A percentile compares a stretch with the other conserved stretches of the same genome.
Evolutionary conservation across 192 early-diverging fungal species (phyloP).

Genomic region (Backusella westeae): DNA sequence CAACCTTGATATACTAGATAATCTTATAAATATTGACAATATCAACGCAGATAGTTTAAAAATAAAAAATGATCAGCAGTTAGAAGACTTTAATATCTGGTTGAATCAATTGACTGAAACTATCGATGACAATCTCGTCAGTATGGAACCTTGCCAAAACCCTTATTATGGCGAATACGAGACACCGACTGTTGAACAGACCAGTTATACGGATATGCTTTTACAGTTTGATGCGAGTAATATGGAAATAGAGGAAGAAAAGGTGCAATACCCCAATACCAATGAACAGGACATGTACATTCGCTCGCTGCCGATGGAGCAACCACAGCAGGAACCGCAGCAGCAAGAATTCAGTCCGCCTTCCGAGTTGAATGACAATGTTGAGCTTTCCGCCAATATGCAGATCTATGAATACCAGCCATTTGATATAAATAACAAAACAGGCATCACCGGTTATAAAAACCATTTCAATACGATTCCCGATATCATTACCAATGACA

Average conservation of each 20-base stretch:
- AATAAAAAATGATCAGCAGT: conserved; percentile 12
- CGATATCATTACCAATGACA: not conserved
- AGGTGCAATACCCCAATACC: not conserved
- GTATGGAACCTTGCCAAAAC: not conserved
- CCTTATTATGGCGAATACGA: not conserved
- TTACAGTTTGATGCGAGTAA: conserved; percentile 7
- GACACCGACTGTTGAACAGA: not conserved
- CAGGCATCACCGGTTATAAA: not conserved
- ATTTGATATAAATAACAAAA: not conserved
- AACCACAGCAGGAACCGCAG: too few relatives aligned
- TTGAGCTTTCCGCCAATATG: not conserved
- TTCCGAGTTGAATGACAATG: not conserved
- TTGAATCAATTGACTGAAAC: conserved; percentile 19
- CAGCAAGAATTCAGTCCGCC: not conserved
- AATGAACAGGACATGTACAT: conserved; percentile 19
- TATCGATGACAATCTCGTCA: not conserved
- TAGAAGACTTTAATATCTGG: conserved; percentile 19
- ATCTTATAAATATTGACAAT: conserved; percentile 7
- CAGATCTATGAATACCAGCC: not conserved
- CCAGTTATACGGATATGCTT: conserved; percentile 9
- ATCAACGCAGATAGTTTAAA: not conserved
- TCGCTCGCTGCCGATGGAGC: conserved; percentile 1
- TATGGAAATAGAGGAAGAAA: not conserved
- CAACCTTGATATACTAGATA: conserved; percentile 9
- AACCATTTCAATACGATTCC: not conserved